These are phyloP conservation scores for Circinella umbellata DNA, from an alignment of 371 early-diverging fungal genomes.

Conservation along the genomic window DNA sequence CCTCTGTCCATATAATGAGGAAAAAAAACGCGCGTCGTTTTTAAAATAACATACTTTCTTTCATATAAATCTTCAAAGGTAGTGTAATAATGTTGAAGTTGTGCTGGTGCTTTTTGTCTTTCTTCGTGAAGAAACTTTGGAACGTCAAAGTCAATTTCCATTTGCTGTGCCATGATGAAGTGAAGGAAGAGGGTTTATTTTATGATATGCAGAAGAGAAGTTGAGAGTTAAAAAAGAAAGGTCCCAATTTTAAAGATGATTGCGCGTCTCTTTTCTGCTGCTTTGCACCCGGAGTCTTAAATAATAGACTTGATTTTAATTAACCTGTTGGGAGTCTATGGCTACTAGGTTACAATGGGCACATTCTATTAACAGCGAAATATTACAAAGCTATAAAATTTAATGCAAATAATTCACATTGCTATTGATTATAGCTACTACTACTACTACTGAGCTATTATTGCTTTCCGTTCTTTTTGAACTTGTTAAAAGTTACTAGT, in stretches of 20 bases:
- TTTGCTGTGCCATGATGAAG: slow-evolving; percentile 51
- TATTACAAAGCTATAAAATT: no score
- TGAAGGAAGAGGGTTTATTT: no score
- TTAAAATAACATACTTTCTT: slow-evolving; percentile 74
- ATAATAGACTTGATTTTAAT: no score
- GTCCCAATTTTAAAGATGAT: neutral
- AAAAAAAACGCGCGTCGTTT: slow-evolving; percentile 7
- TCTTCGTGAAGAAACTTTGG: slow-evolving; percentile 72
- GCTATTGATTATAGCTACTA: no score
- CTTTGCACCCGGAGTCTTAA: no score
- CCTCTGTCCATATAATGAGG: neutral
- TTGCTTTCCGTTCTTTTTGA: no score
- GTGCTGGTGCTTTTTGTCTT: slow-evolving; percentile 70
- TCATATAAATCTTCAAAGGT: slow-evolving; percentile 92
- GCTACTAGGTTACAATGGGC: no score
- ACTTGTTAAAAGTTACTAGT: no score
- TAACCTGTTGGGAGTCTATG: no score
- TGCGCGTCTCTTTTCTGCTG: neutral
- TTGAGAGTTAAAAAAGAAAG: neutral
- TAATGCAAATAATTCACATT: no score
- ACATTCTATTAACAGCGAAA: no score
- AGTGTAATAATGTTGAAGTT: slow-evolving; percentile 74
- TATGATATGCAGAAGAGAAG: neutral
- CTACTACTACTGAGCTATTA: no score
- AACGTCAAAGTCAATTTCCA: slow-evolving; percentile 88